Evolutionary conservation across 495 filamentous ascomycete species (phyloP).

Genomic region (Trichoderma erinaceum): DNA sequence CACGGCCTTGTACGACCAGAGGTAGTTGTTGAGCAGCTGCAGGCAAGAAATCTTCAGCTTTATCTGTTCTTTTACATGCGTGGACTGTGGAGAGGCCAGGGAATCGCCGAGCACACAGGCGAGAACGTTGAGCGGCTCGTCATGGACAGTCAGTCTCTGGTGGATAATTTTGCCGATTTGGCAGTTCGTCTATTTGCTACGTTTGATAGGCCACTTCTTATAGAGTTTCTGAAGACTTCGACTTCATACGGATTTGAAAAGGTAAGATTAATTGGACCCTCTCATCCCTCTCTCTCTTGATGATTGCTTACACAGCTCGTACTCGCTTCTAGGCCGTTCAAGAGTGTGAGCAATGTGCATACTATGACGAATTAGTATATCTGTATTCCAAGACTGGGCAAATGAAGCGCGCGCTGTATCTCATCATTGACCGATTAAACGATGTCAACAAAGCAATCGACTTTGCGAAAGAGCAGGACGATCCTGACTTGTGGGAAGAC

Average conservation of each 20-base stretch:
- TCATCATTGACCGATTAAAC: slow-evolving; percentile 82
- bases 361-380: slow-evolving; percentile 85
- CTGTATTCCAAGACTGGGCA: slow-evolving; percentile 91
- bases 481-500: slow-evolving; percentile 89
- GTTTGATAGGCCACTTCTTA: slow-evolving; percentile 71
- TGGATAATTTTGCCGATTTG: slow-evolving; percentile 79
- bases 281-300: neutral
- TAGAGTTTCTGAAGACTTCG: slow-evolving; percentile 79
- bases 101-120: slow-evolving; percentile 35
- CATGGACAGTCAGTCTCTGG: slow-evolving; percentile 63
- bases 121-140: slow-evolving; percentile 42
- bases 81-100: slow-evolving; percentile 72
- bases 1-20: slow-evolving; percentile 78
- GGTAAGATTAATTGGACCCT: slow-evolving; percentile 22
- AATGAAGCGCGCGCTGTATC: slow-evolving; percentile 77
- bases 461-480: slow-evolving; percentile 88
- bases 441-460: slow-evolving; percentile 88
- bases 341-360: slow-evolving; percentile 72
- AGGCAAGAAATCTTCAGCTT: slow-evolving; percentile 46
- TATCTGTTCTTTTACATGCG: slow-evolving; percentile 92
- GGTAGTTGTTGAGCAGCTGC: slow-evolving; percentile 70
- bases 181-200: slow-evolving; percentile 78
- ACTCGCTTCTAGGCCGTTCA: slow-evolving; percentile 48
- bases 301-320: neutral
- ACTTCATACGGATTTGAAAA: slow-evolving; percentile 77